Evolutionary conservation across 768 basidiomycete species (phyloP).

Genomic region (Lentinula boryana): DNA sequence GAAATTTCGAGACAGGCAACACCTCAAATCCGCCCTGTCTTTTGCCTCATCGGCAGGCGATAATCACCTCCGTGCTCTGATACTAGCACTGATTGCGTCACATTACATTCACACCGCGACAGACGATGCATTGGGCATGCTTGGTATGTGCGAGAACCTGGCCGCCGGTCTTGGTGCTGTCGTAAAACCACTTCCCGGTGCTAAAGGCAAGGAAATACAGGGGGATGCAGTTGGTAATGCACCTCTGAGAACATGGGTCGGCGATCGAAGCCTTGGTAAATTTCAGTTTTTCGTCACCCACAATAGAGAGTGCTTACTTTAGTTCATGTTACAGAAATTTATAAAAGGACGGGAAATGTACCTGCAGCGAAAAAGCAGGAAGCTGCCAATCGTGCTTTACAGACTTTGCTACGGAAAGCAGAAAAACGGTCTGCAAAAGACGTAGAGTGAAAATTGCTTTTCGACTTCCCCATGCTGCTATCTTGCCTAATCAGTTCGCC

Average conservation of each 20-base stretch:
- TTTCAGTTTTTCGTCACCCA: conserved; percentile 7
- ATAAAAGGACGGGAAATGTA: not conserved
- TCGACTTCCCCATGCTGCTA: not conserved
- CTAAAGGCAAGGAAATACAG: not conserved
- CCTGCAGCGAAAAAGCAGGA: conserved; percentile 1
- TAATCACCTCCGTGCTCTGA: conserved; percentile 66
- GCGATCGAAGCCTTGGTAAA: conserved; percentile 62
- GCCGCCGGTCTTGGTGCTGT: conserved; percentile 62
- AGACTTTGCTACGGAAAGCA: not conserved
- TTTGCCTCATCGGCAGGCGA: conserved; percentile 55
- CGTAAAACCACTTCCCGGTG: conserved; percentile 9
- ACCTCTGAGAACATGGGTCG: conserved; percentile 65
- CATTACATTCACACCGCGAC: conserved; percentile 68
- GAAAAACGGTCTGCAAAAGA: not conserved
- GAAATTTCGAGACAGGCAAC: conserved; percentile 30
- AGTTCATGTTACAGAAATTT: not conserved
- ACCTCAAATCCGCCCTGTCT: conserved; percentile 54
- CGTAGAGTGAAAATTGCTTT: not conserved
- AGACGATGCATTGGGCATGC: conserved; percentile 62
- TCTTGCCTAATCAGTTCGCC: not conserved
- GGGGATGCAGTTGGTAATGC: conserved; percentile 45
- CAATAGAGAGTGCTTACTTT: not conserved
- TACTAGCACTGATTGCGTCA: conserved; percentile 61
- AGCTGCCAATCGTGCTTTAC: conserved; percentile 1
- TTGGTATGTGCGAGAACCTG: conserved; percentile 63